A percentile compares a stretch with the other conserved stretches of the same genome.
Evolutionary conservation across 495 filamentous ascomycete species (phyloP).

Genomic region (Friedmanniomyces simplex): DNA sequence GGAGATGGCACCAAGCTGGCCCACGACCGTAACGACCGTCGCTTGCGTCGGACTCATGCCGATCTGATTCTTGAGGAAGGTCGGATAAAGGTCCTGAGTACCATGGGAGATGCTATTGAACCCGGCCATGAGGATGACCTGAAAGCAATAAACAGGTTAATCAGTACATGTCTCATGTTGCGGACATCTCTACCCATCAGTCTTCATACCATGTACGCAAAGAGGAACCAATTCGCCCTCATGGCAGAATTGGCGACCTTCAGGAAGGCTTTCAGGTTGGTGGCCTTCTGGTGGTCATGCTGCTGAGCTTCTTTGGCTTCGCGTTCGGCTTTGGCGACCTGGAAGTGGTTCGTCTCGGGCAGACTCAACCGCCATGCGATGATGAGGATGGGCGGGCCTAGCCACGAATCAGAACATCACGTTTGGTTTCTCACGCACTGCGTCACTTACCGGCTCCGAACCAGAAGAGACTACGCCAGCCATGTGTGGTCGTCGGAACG

Average conservation of each 20-base stretch:
- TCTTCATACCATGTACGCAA: conserved; percentile 29
- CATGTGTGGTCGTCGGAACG: conserved; percentile 25
- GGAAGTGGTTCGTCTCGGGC: conserved; percentile 63
- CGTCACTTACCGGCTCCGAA: conserved; percentile 23
- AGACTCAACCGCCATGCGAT: conserved; percentile 36
- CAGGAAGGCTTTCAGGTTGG: conserved; percentile 27
- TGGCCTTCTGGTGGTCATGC: conserved; percentile 25
- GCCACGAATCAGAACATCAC: background rate
- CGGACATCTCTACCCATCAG: too few species aligned
- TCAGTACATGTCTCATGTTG: too few species aligned
- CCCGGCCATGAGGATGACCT: conserved; percentile 37
- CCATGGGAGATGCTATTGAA: conserved; percentile 35
- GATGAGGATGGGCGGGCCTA: conserved; percentile 25
- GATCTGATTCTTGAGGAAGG: conserved; percentile 34
- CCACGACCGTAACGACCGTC: conserved; percentile 34
- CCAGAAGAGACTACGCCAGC: conserved; percentile 31
- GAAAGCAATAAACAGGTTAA: conserved; percentile 11
- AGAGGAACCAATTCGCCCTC: conserved; percentile 33
- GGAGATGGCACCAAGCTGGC: conserved; percentile 29
- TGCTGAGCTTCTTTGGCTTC: conserved; percentile 30
- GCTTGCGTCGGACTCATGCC: conserved; percentile 25
- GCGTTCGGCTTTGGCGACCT: conserved; percentile 49
- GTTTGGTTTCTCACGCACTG: background rate
- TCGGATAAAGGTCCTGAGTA: conserved; percentile 39
- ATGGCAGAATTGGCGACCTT: conserved; percentile 26